Conservation (phyloP, 768 basidiomycete species). For the Cystobasidium tubakii region DNA sequence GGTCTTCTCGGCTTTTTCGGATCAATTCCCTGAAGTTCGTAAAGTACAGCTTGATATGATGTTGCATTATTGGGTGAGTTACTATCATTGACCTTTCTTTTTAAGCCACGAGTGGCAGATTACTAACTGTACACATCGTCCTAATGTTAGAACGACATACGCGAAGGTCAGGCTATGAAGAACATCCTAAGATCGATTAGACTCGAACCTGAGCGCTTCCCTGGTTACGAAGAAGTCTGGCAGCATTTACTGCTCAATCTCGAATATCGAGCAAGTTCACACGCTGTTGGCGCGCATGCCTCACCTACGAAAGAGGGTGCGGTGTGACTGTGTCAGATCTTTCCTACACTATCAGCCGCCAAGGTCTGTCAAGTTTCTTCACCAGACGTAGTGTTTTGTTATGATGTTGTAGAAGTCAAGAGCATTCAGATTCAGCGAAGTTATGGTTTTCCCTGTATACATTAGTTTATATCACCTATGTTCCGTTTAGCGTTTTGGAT, state of each 20-base stretch:
- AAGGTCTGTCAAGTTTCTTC: not conserved
- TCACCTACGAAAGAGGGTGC: constrained; percentile 4
- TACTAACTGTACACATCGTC: constrained; percentile 39
- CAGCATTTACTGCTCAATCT: constrained; percentile 43
- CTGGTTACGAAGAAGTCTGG: constrained; percentile 50
- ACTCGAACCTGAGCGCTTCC: constrained; percentile 42
- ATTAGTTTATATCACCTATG: too few relatives aligned
- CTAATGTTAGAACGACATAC: constrained; percentile 48
- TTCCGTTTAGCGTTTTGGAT: too few relatives aligned
- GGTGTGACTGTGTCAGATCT: not conserved
- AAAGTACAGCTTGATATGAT: constrained; percentile 47
- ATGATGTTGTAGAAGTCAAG: too few relatives aligned
- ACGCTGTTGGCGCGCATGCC: not conserved
- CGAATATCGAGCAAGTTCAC: constrained; percentile 34
- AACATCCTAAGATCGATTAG: constrained; percentile 49
- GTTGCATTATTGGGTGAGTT: constrained; percentile 41
- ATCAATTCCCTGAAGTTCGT: constrained; percentile 51
- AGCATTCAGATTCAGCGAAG: too few relatives aligned
- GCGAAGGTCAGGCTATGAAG: constrained; percentile 49
- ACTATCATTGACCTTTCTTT: constrained; percentile 42
- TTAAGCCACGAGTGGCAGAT: not conserved
- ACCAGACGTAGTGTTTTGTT: not conserved
- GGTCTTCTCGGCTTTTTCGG: constrained; percentile 51
- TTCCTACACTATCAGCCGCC: not conserved
- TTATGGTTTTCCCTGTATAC: too few relatives aligned